Base-by-base conservation (phyloP, 2,329 filamentous ascomycete species). In the Arthrobotrys megalospora region DNA sequence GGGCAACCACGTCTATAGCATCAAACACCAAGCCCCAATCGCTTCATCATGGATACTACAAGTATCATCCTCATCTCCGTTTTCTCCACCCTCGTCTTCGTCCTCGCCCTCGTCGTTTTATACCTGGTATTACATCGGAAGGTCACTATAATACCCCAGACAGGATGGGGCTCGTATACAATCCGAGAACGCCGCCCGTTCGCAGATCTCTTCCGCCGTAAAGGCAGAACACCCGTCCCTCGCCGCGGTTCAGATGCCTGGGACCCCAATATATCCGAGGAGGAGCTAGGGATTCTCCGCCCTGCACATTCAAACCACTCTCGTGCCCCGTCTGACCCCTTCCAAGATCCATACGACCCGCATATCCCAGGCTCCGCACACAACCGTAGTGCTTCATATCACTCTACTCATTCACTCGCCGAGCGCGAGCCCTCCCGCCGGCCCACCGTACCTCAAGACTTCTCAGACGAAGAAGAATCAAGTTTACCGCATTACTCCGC, bases 71-170 rank as follows among this genome's bases (percentile, higher is more conserved):
- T 77, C 50, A 77, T 77, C 43, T 70, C 73, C 19, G 66, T 77
- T 6, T 77, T 77, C 50, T 77, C 73, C 12, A 77, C 73, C 41
- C 34, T 77, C 19, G 64, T 77, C 41, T 10, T 77, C 48, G 19
- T 71, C 21, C 75, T 78, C 21, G 47, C 60, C 52, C 28, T 50
- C 45, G 75, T 71, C 53, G 67, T 78, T 36, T 7, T 68, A 16
- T 78, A 78, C 55, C 60, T 78, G 36, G 67, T 78, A 21, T 36
- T 78, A 19, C 66, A 78, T 45, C 60, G 75, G n/a, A 78, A 78
- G 45, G 47, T 78, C 16, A 72, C 67, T 7, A 67, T 72, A 24
- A 52, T 72, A 45, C 67, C 75, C n/a, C 67, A 72, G 50, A 55
- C 62, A 19, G 62, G 52, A 68, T 72, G 75, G 67, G 53, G 48